Base-by-base conservation (phyloP, 208 protist species). In the Crithidia acanthocephali region DNA sequence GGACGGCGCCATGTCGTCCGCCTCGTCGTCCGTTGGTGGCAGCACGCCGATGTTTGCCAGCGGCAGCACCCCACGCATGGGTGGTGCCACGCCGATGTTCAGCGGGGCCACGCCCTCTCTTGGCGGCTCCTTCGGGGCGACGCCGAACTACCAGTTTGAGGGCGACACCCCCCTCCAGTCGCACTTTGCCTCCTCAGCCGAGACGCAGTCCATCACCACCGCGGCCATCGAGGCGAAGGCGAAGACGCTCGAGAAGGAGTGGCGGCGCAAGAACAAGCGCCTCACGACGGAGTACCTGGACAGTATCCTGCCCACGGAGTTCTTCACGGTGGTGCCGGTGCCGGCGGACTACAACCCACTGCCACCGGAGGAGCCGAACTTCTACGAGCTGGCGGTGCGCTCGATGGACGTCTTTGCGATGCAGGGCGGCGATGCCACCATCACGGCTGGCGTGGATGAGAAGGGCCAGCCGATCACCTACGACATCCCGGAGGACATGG, bases 71-170 rank as follows among this genome's bases (percentile, higher is more conserved):
- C 62, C 59, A 4, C 68, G 69, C 40, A 65, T 69, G 45, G 80
- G 75, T 35, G 74, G 75, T 5, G 69, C 67, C 15, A 94, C 88
- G 15, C 88, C 88, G 23, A 63, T 80, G 55, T 90, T 87, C 61
- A 58, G 66, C 27, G 84, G 82, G 6, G 59, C 68, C 10, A 86
- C 74, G 16, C 87, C 85, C 0, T 42, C 72, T 23, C 88, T 85
- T 11, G 83, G 80, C 10, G 74, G 68, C 11, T 71, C 79, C 13
- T 83, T 93, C 58, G 91, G 81, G 20, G 62, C 74, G 15, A 96
- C 91, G n/a, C 91, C 91, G n/a, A 94, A 93, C 64, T 93, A 93
- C 69, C 88, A 94, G 66, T 94, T 92, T 69, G 91, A 93, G 60
- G 88, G 88, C 20, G 81, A 77, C 33, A 96, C 91, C 16, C 91